A percentile compares a stretch with the other conserved stretches of the same genome.
Conservation (phyloP, 2,329 filamentous ascomycete genomes). For the Pyrenophora teres region DNA sequence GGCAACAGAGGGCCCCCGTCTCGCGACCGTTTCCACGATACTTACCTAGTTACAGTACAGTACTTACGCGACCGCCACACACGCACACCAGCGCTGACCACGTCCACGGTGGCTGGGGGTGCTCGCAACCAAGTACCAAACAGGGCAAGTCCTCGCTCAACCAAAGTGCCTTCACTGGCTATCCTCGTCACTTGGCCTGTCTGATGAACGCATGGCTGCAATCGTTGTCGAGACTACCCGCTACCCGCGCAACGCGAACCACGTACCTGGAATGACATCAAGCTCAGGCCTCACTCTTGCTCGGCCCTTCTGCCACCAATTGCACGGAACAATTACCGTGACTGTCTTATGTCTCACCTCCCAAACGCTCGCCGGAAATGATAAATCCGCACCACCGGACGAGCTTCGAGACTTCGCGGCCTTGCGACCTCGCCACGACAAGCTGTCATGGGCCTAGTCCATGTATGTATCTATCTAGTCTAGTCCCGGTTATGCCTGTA, state of each 20-base stretch:
- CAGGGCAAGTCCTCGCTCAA: not conserved
- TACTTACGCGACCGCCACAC: too few species aligned
- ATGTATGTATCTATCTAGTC: too few species aligned
- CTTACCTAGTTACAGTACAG: too few species aligned
- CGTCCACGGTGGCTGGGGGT: not conserved
- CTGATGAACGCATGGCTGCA: conserved; percentile 5
- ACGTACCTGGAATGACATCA: conserved; percentile 13
- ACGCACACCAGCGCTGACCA: too few species aligned
- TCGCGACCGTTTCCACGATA: too few species aligned
- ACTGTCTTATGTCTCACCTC: not conserved
- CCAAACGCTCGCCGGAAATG: not conserved
- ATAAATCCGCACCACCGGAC: not conserved
- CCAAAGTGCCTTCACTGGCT: not conserved
- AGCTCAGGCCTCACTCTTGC: not conserved
- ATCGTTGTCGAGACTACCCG: conserved; percentile 1
- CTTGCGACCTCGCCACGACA: too few species aligned
- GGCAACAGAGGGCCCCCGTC: not conserved
- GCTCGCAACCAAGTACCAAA: conserved; percentile 6
- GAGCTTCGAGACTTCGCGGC: not conserved
- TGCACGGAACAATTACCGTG: conserved; percentile 1
- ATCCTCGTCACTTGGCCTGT: too few species aligned
- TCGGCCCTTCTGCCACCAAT: conserved; percentile 2
- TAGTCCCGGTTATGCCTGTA: conserved; percentile 10
- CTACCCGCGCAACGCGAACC: conserved; percentile 15
- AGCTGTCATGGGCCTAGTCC: not conserved